Evolutionary conservation across 106 monocot species (phyloP).

Genomic region (Dendrobium nobile): DNA sequence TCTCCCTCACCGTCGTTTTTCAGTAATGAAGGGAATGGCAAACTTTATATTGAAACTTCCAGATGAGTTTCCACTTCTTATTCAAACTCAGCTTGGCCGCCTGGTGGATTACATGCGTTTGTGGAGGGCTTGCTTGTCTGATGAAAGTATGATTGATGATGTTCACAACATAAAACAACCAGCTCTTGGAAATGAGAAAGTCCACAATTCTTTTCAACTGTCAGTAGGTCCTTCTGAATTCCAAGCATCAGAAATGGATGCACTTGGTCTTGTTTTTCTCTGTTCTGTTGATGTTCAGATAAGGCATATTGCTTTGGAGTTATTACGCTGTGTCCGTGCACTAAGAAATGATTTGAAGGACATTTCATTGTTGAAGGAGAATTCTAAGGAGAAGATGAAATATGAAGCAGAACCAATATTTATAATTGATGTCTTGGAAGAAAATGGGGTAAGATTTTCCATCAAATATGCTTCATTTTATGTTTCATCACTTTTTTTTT

Average conservation of each 20-base stretch:
- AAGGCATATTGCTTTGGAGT: constrained; percentile 90
- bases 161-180: constrained; percentile 36
- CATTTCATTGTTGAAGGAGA: constrained; percentile 26
- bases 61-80: constrained; percentile 96
- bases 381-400: constrained; percentile 42
- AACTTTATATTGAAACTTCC: constrained; percentile 91
- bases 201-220: constrained; percentile 41
- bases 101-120: constrained; percentile 86
- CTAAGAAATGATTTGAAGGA: constrained; percentile 75
- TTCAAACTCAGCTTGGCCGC: constrained; percentile 83
- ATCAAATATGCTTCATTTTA: neutral
- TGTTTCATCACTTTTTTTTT: neutral
- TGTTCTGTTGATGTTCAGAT: constrained; percentile 95
- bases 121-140: constrained; percentile 88
- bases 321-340: constrained; percentile 69
- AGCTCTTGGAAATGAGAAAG: constrained; percentile 25
- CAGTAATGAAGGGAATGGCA: constrained; percentile 95
- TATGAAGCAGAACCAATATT: constrained; percentile 82
- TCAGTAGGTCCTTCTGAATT: constrained; percentile 65
- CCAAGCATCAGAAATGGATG: constrained; percentile 80
- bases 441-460: constrained; percentile 81
- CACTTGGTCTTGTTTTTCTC: constrained; percentile 95
- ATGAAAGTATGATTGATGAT: constrained; percentile 49
- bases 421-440: constrained; percentile 90
- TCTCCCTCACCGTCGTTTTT: constrained; percentile 87